phyloP scores from a whole-genome alignment of 139 green algal species.

The Chlorella sp. region DNA sequence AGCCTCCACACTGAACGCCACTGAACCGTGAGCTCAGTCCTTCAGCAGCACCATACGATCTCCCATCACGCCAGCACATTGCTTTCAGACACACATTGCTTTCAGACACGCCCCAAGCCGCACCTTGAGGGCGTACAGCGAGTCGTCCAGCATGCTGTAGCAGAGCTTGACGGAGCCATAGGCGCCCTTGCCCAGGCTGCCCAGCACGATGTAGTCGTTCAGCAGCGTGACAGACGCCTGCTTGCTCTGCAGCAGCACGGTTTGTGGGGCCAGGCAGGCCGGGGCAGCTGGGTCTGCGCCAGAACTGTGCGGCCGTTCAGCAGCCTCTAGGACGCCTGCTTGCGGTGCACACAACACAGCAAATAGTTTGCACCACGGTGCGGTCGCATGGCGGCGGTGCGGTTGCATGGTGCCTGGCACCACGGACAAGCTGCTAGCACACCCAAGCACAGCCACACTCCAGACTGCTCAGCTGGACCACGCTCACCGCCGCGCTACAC shows the following conservation, averaged over 20 bases:
- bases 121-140: conserved; percentile 88
- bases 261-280: too few relatives aligned
- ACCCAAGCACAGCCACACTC: background rate
- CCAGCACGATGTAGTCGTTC: conserved; percentile 90
- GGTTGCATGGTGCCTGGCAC: too few relatives aligned
- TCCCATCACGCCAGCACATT: background rate
- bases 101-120: conserved; percentile 6
- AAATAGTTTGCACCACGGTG: too few relatives aligned
- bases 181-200: conserved; percentile 74
- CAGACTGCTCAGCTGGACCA: background rate
- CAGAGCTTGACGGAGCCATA: conserved; percentile 89
- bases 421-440: too few relatives aligned
- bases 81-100: background rate
- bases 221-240: conserved; percentile 62
- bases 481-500: too few relatives aligned
- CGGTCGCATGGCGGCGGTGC: too few relatives aligned
- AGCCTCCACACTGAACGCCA: background rate
- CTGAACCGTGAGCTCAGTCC: background rate
- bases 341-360: too few relatives aligned
- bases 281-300: too few relatives aligned
- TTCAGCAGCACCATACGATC: too few relatives aligned
- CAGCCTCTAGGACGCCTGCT: too few relatives aligned
- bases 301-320: too few relatives aligned
- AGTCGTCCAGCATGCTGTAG: conserved; percentile 79
- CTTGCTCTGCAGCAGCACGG: background rate